phyloP scores from a whole-genome alignment of 805 yeast genomes.

The Metschnikowia santaceciliae region DNA sequence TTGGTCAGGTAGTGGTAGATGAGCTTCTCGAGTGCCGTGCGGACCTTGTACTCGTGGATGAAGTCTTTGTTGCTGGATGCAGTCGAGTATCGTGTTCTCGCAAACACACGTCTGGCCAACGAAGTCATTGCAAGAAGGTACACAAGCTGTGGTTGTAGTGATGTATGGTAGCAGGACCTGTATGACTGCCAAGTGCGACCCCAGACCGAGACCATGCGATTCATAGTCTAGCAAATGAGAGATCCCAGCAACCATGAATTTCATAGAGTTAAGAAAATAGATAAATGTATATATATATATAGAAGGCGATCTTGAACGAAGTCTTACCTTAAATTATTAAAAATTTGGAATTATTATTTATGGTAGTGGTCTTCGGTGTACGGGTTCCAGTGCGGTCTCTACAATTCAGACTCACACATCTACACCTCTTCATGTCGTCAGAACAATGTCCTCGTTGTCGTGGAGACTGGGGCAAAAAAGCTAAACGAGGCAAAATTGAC shows the following conservation, averaged over 20 bases:
- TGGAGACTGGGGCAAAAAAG: not conserved
- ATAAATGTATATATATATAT: no score
- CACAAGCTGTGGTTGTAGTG: not conserved
- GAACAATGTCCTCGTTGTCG: conserved; percentile 12
- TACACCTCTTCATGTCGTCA: not conserved
- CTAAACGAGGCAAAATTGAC: conserved; percentile 1
- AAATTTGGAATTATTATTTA: no score
- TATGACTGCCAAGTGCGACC: not conserved
- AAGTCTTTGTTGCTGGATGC: conserved; percentile 23
- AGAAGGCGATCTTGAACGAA: no score
- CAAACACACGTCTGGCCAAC: not conserved
- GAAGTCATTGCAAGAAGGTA: not conserved
- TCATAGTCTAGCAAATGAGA: not conserved
- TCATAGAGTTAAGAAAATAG: not conserved
- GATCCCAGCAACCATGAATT: not conserved
- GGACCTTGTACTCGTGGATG: conserved; percentile 50
- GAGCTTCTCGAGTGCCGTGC: conserved; percentile 56
- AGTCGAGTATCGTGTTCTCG: not conserved
- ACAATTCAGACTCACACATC: not conserved
- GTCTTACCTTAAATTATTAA: no score
- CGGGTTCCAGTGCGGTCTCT: not conserved
- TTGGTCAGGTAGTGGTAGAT: conserved; percentile 53
- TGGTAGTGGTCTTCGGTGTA: not conserved
- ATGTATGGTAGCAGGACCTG: not conserved
- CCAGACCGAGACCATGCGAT: not conserved